phyloP scores from a whole-genome alignment of 2,329 filamentous ascomycete species.

The Cytospora leucostoma region DNA sequence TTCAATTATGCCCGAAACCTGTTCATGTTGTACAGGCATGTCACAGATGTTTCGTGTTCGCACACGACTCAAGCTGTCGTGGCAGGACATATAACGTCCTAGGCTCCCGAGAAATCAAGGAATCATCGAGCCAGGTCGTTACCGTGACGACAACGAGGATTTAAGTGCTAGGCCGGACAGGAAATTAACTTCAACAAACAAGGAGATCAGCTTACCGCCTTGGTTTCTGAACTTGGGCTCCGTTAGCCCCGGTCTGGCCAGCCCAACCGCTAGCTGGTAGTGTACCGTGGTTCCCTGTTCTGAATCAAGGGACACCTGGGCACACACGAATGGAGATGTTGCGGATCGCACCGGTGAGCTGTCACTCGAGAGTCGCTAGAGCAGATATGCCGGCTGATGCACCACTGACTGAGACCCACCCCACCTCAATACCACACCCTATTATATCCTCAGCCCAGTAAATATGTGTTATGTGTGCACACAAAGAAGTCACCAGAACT shows the following conservation, averaged over 20 bases:
- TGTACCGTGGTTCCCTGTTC: not conserved
- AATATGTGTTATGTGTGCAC: not conserved
- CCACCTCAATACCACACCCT: slow-evolving; percentile 1
- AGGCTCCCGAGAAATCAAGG: not conserved
- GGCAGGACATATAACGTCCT: not conserved
- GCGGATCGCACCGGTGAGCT: slow-evolving; percentile 3
- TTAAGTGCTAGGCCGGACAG: not conserved
- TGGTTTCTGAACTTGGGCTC: slow-evolving; percentile 4
- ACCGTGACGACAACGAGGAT: not conserved
- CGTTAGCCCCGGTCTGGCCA: not conserved
- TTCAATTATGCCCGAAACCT: not conserved
- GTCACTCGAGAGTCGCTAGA: slow-evolving; percentile 3
- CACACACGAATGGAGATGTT: not conserved
- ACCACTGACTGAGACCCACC: slow-evolving; percentile 8
- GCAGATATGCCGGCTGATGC: slow-evolving; percentile 11
- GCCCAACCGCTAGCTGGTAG: not conserved
- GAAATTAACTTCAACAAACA: not conserved
- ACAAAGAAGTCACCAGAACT: slow-evolving; percentile 9
- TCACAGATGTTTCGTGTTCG: not conserved
- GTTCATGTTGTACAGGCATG: slow-evolving; percentile 5
- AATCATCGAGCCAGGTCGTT: not conserved
- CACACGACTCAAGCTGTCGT: not conserved
- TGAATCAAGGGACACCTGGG: not conserved
- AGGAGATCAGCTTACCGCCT: slow-evolving; percentile 2
- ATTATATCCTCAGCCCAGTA: slow-evolving; percentile 1